phyloP scores from a whole-genome alignment of 73 alveolate species.

The Loxodes magnus region DNA sequence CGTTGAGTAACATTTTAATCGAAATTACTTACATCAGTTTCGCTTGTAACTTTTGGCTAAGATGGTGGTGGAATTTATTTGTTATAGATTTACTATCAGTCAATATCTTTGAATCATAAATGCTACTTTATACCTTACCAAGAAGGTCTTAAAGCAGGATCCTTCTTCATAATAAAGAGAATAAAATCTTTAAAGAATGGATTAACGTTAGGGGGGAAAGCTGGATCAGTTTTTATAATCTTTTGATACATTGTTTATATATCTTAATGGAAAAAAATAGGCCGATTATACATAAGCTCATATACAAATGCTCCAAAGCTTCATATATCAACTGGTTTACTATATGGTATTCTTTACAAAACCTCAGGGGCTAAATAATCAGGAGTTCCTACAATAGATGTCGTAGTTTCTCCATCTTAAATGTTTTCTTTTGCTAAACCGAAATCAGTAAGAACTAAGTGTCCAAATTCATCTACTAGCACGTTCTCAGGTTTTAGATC shows the following conservation, averaged over 20 bases:
- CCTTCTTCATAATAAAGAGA: background rate
- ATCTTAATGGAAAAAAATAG: slow-evolving; percentile 60
- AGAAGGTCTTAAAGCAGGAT: background rate
- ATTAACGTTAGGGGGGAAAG: slow-evolving; percentile 58
- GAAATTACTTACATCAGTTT: too few species aligned
- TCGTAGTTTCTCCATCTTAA: slow-evolving; percentile 55
- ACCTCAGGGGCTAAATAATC: slow-evolving; percentile 82
- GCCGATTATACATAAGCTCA: slow-evolving; percentile 74
- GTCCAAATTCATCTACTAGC: slow-evolving; percentile 72
- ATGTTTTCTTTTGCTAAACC: slow-evolving; percentile 70
- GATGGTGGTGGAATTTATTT: too few species aligned
- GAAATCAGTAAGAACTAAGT: slow-evolving; percentile 75
- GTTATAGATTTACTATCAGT: too few species aligned
- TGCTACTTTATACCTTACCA: slow-evolving; percentile 1
- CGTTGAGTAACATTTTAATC: too few species aligned
- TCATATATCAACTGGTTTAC: slow-evolving; percentile 53
- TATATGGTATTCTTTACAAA: slow-evolving; percentile 22
- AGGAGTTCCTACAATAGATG: slow-evolving; percentile 84
- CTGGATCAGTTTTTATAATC: slow-evolving; percentile 58
- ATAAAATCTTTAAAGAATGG: slow-evolving; percentile 61
- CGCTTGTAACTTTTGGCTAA: too few species aligned
- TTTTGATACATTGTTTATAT: slow-evolving; percentile 22
- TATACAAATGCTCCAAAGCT: slow-evolving; percentile 39
- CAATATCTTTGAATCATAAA: slow-evolving; percentile 2
- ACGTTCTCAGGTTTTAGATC: slow-evolving; percentile 80